phyloP scores from a whole-genome alignment of 2,329 filamentous ascomycete species.

The Macrophomina tecta region DNA sequence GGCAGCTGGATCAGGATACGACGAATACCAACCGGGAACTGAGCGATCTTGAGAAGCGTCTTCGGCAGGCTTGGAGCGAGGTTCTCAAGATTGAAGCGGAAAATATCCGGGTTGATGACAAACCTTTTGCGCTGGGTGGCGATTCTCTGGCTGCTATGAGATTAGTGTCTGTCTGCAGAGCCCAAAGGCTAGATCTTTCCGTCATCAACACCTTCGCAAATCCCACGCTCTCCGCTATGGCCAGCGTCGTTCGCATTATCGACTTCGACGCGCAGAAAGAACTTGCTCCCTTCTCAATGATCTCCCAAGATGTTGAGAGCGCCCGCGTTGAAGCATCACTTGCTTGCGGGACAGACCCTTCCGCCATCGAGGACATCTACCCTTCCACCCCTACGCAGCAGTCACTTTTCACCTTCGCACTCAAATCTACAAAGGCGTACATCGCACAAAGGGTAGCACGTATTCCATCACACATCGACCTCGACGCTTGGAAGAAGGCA shows the following conservation, averaged over 20 bases:
- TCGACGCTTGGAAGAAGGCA: constrained; percentile 42
- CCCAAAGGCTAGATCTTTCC: constrained; percentile 56
- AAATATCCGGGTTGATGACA: constrained; percentile 60
- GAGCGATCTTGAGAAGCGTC: constrained; percentile 12
- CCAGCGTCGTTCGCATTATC: constrained; percentile 40
- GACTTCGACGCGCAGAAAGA: constrained; percentile 34
- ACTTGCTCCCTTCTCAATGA: constrained; percentile 43
- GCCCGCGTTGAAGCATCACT: constrained; percentile 46
- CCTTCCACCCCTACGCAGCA: constrained; percentile 51
- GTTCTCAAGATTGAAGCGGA: constrained; percentile 28
- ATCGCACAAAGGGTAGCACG: constrained; percentile 46
- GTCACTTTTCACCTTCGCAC: constrained; percentile 47
- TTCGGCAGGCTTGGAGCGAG: constrained; percentile 28
- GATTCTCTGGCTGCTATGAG: constrained; percentile 68
- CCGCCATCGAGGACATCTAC: constrained; percentile 47
- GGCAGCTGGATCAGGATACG: constrained; percentile 26
- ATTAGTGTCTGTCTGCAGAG: constrained; percentile 61
- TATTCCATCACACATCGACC: constrained; percentile 39
- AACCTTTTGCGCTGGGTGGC: constrained; percentile 66
- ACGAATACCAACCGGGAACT: not conserved
- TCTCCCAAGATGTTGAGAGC: constrained; percentile 39
- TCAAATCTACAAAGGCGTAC: constrained; percentile 46
- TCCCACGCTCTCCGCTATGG: constrained; percentile 55
- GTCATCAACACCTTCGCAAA: constrained; percentile 63
- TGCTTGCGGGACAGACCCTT: constrained; percentile 37